Evolutionary conservation across 768 basidiomycete species (phyloP), one percentile per base, ranked within the genome.

Genomic region (Sutorius australiensis): DNA sequence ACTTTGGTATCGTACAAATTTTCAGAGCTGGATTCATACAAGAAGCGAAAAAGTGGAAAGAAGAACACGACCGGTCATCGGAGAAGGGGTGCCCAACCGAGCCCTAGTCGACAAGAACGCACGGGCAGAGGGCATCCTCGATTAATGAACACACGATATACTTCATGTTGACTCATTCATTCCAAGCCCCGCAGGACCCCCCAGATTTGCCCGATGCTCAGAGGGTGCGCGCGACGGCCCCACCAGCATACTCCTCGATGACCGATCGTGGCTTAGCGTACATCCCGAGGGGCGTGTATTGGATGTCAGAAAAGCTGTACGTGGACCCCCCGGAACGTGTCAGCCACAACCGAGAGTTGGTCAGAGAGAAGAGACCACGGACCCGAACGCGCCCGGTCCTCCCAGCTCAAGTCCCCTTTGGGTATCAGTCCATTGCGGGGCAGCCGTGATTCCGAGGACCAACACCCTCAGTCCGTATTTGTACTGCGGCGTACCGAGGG

Each of bases 401-500:
- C 82, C 83, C 6, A 75, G 65, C 33, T 70, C 73, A 30, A 84
- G 65, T 0, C 82, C 83, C 49, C 72, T 67, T 19, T 67, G 59
- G 1, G 80, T 80, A 19, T 73, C 51, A 59, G 78, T 83, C 73
- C 83, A 80, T n/a, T 78, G 77, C 36, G 81, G 80, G 0, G 77
- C 75, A 21, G 78, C 80, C 28, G 73, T 71, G 11, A 75, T 67
- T 12, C 68, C 74, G 54, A 75, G 61, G 61, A 83, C 81, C 28
- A 80, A 72, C 27, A 83, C 83, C n/a, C 80, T 74, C 33, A 82
- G 65, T 6, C 83, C 83, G 51, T 85, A 84, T 47, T 70, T 70
- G 62, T 84, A 83, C 46, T 86, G 78, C 21, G 77, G 85, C 1
- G 83, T 84, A 13, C 85, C 84, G 8, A 87, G 69, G 30, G 82